Evolutionary conservation across 2,329 filamentous ascomycete genomes (phyloP), one percentile per base, ranked within the genome.

Genomic region (Ambrosiella xylebori): DNA sequence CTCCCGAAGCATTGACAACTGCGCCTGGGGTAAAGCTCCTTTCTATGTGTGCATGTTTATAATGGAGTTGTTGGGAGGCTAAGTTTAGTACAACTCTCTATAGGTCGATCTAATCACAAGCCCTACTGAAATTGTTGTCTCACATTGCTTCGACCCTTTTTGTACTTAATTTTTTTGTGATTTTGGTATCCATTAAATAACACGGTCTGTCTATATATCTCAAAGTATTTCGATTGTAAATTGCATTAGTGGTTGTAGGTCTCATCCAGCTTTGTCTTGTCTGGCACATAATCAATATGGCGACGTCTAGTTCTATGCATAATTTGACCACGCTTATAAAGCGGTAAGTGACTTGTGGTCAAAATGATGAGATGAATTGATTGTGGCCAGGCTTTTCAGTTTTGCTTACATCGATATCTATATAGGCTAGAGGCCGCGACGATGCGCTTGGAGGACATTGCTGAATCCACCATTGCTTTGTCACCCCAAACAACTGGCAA

Each of bases 301-400:
- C 84, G 64, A 82, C 82, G 64, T 74, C 82, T 62, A 86, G 79
- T 72, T 87, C 89, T 66, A 96, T 97, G 88, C 84, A 97, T 73
- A 97, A 95, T 69, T 75, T 98, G 62, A 94, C 89, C 40, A 98
- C 93, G 57, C 81, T 98, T 67, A 96, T 98, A 75, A 98, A 98
- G 80, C 83, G 93, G 93, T 97, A 80, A 65, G 80, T 51, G 27
- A 27, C 27, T 27, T 27, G 27, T 3, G 27, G 27, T 27, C 27
- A 27, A 2, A 27, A 27, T 27, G 27, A 27, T 27, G 27, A 27
- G 27, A 27, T 27, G 27, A 27, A 27, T 49, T 49, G 19, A 45
- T 54, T 15, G 17, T 17, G 36, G 44, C 7, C 52, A 47, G 1
- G 13, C 27, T 38, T 15, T 27, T 38, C 11, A 40, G 7, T 27